Percentiles rank a stretch among this genome's conserved stretches.
Conservation (phyloP, 768 basidiomycete genomes). For the Tricholoma sp. region DNA sequence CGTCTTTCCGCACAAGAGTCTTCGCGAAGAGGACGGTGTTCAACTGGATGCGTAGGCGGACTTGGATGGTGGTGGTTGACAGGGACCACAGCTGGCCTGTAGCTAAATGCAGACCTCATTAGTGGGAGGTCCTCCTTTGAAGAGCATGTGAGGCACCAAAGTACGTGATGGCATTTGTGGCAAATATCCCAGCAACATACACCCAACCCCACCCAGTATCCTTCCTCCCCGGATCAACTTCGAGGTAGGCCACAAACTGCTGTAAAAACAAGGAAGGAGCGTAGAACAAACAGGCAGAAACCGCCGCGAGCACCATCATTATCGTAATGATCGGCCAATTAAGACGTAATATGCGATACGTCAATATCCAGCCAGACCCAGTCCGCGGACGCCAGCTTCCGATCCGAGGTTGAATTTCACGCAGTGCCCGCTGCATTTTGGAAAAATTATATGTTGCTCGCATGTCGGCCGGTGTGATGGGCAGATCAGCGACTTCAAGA, state of each 20-base stretch:
- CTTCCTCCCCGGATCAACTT: slow-evolving; percentile 51
- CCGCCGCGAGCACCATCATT: slow-evolving; percentile 46
- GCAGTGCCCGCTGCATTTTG: slow-evolving; percentile 58
- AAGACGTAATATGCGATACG: slow-evolving; percentile 52
- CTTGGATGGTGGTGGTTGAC: slow-evolving; percentile 64
- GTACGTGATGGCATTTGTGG: slow-evolving; percentile 25
- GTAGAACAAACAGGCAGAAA: slow-evolving; percentile 64
- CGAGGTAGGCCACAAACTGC: slow-evolving; percentile 49
- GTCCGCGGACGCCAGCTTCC: slow-evolving; percentile 53
- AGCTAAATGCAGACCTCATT: slow-evolving; percentile 27
- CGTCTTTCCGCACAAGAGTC: slow-evolving; percentile 80
- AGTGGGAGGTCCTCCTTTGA: background rate
- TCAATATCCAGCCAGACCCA: slow-evolving; percentile 62
- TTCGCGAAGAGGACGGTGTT: slow-evolving; percentile 87
- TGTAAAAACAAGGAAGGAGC: slow-evolving; percentile 55
- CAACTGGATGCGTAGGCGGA: slow-evolving; percentile 66
- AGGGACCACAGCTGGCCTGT: slow-evolving; percentile 69
- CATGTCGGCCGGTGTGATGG: slow-evolving; percentile 71
- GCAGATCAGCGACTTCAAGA: slow-evolving; percentile 85
- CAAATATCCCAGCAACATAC: slow-evolving; percentile 36
- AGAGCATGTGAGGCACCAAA: slow-evolving; percentile 17
- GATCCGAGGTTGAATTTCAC: slow-evolving; percentile 43
- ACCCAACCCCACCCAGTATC: slow-evolving; percentile 72
- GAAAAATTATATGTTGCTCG: slow-evolving; percentile 60
- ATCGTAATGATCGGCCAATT: slow-evolving; percentile 39